Evolutionary conservation across 1,139 yeast genomes (phyloP).

Genomic region (Saccharomycopsis crataegensis): DNA sequence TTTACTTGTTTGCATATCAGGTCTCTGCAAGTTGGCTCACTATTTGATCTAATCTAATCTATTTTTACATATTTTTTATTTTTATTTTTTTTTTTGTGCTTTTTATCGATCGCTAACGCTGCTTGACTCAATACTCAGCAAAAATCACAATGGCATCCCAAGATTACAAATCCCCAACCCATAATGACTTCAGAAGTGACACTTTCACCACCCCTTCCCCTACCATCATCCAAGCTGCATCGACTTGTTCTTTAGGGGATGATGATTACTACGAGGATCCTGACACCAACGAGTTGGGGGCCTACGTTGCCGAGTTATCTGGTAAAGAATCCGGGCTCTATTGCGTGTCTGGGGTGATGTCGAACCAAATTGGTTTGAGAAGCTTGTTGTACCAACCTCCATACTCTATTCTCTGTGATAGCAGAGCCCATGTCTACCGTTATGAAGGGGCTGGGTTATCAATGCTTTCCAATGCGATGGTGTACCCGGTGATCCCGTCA

Average conservation of each 20-base stretch:
- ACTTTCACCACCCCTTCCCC: slow-evolving; percentile 89
- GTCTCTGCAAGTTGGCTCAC: too few species aligned
- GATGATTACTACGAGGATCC: slow-evolving; percentile 82
- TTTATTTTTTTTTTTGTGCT: too few species aligned
- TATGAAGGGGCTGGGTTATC: slow-evolving; percentile 93
- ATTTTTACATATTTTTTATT: too few species aligned
- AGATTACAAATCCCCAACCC: slow-evolving; percentile 11
- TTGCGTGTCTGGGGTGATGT: slow-evolving; percentile 85
- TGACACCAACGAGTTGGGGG: slow-evolving; percentile 59
- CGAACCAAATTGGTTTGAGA: slow-evolving; percentile 82
- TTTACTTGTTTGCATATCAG: too few species aligned
- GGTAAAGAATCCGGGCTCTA: slow-evolving; percentile 82
- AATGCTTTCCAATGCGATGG: slow-evolving; percentile 87
- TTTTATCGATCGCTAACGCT: too few species aligned
- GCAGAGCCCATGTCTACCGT: slow-evolving; percentile 74
- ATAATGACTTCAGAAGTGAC: slow-evolving; percentile 57
- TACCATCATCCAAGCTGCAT: slow-evolving; percentile 60
- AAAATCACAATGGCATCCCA: not conserved
- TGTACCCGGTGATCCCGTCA: slow-evolving; percentile 68
- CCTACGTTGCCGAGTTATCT: slow-evolving; percentile 56
- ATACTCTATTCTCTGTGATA: slow-evolving; percentile 73
- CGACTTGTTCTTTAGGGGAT: slow-evolving; percentile 68
- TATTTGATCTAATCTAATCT: too few species aligned
- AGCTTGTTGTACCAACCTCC: slow-evolving; percentile 82
- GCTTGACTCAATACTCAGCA: not conserved